Percentiles rank a stretch among this genome's conserved stretches.
phyloP scores from a whole-genome alignment of 345 rosid genomes.

The Citrus hindsii region DNA sequence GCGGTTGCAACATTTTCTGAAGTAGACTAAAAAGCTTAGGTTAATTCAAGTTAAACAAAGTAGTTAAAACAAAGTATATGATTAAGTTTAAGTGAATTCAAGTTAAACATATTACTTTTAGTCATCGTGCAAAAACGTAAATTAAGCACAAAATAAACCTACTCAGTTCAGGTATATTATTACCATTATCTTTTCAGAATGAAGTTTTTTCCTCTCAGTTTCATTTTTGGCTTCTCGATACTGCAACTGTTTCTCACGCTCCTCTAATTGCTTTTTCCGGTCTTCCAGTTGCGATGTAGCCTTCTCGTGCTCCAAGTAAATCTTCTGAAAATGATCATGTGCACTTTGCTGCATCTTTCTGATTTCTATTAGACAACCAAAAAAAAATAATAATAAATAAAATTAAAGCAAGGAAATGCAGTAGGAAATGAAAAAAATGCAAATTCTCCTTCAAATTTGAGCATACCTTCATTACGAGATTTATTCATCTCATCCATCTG shows the following conservation, averaged over 20 bases:
- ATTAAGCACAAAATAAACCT: neutral
- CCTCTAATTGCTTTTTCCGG: constrained; percentile 33
- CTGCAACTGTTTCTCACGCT: constrained; percentile 43
- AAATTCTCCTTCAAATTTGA: neutral
- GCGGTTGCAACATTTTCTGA: neutral
- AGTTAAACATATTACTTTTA: neutral
- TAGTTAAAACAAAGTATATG: no score
- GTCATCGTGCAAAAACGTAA: constrained; percentile 9
- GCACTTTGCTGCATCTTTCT: constrained; percentile 37
- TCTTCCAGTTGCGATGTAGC: constrained; percentile 26
- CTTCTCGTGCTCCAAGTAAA: constrained; percentile 43
- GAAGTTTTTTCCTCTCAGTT: constrained; percentile 37
- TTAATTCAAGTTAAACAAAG: neutral
- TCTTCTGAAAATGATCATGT: constrained; percentile 34
- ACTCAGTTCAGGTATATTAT: constrained; percentile 12
- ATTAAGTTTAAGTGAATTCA: no score
- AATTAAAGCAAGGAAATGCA: neutral
- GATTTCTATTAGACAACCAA: constrained; percentile 15
- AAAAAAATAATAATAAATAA: neutral
- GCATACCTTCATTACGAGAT: constrained; percentile 53
- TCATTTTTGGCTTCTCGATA: constrained; percentile 46
- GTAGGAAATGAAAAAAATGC: neutral
- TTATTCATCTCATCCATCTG: constrained; percentile 38
- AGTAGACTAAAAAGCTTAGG: neutral
- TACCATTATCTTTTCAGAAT: constrained; percentile 44